phyloP scores from a whole-genome alignment of 2,329 filamentous ascomycete species.

The Fusarium sp. region DNA sequence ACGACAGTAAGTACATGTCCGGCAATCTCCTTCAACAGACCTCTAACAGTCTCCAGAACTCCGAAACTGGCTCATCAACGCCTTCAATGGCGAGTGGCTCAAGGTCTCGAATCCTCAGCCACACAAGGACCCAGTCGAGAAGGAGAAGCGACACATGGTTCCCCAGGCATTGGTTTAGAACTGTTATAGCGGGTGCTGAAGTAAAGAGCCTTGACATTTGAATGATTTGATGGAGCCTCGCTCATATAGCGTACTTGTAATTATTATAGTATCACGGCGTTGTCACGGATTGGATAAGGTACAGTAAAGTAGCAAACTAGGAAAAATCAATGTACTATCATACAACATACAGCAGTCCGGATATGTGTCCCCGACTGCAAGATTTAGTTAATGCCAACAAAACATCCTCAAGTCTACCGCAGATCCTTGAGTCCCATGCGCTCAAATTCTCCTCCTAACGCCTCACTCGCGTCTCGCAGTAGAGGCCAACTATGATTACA shows the following conservation, averaged over 20 bases:
- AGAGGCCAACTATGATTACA: slow-evolving; percentile 47
- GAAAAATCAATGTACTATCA: slow-evolving; percentile 49
- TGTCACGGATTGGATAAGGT: slow-evolving; percentile 20
- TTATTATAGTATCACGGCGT: slow-evolving; percentile 1
- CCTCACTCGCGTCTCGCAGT: slow-evolving; percentile 28
- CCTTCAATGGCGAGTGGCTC: slow-evolving; percentile 97
- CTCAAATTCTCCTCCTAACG: slow-evolving; percentile 38
- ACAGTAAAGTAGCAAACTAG: slow-evolving; percentile 21
- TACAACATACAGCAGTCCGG: slow-evolving; percentile 45
- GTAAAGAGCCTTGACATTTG: background rate
- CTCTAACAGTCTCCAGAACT: slow-evolving; percentile 65
- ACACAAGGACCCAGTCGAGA: slow-evolving; percentile 44
- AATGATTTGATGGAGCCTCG: background rate
- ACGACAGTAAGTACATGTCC: slow-evolving; percentile 78
- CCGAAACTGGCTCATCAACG: slow-evolving; percentile 92
- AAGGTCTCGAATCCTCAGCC: slow-evolving; percentile 65
- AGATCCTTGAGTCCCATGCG: slow-evolving; percentile 38
- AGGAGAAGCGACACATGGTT: slow-evolving; percentile 32
- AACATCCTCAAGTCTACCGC: slow-evolving; percentile 44
- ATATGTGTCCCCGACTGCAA: slow-evolving; percentile 27
- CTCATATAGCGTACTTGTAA: background rate
- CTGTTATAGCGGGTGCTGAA: background rate
- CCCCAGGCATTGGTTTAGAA: slow-evolving; percentile 2
- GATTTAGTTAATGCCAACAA: slow-evolving; percentile 40
- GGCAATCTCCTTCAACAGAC: background rate